Evolutionary conservation across 192 early-diverging fungal genomes (phyloP).

Genomic region (Mortierella claussenii): DNA sequence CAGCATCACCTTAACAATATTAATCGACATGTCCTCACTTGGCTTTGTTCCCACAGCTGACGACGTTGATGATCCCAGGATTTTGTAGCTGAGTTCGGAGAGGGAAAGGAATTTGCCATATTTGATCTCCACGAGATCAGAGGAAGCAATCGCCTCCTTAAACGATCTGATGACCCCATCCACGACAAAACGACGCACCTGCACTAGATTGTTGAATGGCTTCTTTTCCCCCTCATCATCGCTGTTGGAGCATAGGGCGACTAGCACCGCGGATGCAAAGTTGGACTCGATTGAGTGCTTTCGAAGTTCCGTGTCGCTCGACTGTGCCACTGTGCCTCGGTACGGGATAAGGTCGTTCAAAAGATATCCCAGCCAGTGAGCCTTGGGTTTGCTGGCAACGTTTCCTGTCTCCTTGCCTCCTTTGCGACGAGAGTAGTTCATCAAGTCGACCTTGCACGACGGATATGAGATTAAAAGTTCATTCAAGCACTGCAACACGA

Average conservation of each 20-base stretch:
- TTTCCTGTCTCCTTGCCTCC: slow-evolving; percentile 53
- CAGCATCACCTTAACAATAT: slow-evolving; percentile 83
- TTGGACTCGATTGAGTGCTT: slow-evolving; percentile 72
- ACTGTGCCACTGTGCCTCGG: slow-evolving; percentile 50
- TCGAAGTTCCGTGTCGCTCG: slow-evolving; percentile 57
- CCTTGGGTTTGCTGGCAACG: slow-evolving; percentile 50
- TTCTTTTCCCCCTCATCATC: slow-evolving; percentile 61
- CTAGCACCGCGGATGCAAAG: slow-evolving; percentile 74
- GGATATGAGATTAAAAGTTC: slow-evolving; percentile 92
- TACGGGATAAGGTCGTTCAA: slow-evolving; percentile 77
- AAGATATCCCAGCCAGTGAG: slow-evolving; percentile 67
- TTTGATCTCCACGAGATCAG: slow-evolving; percentile 61
- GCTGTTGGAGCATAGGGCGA: slow-evolving; percentile 64
- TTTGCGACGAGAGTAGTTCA: slow-evolving; percentile 65
- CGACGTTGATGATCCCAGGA: slow-evolving; percentile 67
- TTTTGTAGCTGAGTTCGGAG: slow-evolving; percentile 72
- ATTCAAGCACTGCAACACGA: slow-evolving; percentile 85
- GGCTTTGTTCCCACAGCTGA: slow-evolving; percentile 12
- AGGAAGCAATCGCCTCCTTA: slow-evolving; percentile 67
- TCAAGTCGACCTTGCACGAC: slow-evolving; percentile 78
- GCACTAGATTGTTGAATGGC: slow-evolving; percentile 64
- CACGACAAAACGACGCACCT: slow-evolving; percentile 72
- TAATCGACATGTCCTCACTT: slow-evolving; percentile 67
- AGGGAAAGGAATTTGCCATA: slow-evolving; percentile 77
- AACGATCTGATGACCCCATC: slow-evolving; percentile 72